A percentile compares a stretch with the other conserved stretches of the same genome.
These are phyloP conservation scores for Trifolium subterraneum DNA, from an alignment of 306 rosid species.

Conservation along the genomic window DNA sequence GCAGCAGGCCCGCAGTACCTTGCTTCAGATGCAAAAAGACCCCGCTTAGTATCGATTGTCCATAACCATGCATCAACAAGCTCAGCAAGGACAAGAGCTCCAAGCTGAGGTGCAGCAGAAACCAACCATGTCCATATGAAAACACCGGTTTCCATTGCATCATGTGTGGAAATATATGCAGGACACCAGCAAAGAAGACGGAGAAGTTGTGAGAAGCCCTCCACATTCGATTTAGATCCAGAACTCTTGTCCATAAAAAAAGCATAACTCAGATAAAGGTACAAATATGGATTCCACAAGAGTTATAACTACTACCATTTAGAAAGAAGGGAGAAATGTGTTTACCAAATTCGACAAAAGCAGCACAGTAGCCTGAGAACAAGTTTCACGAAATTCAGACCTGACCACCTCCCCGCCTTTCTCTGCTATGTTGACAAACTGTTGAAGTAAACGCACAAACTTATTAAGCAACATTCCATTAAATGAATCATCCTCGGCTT, in stretches of 20 bases:
- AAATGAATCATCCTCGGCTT: conserved; percentile 80
- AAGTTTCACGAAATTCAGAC: conserved; percentile 87
- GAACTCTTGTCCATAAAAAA: conserved; percentile 71
- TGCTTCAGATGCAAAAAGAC: conserved; percentile 83
- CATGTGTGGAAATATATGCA: conserved; percentile 87
- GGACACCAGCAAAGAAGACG: conserved; percentile 99
- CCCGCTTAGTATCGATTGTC: conserved; percentile 96
- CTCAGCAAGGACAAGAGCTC: conserved; percentile 93
- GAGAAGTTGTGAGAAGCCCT: conserved; percentile 97
- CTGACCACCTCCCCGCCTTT: conserved; percentile 90
- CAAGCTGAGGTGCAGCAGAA: conserved; percentile 98
- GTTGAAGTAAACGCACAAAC: conserved; percentile 90
- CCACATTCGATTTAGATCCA: conserved; percentile 78
- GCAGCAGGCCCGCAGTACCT: conserved; percentile 91
- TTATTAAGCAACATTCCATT: conserved; percentile 84
- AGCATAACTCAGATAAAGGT: conserved; percentile 44
- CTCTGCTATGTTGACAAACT: conserved; percentile 87
- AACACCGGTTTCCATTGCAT: conserved; percentile 97
- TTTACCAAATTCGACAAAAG: conserved; percentile 92
- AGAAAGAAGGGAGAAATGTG: conserved; percentile 31
- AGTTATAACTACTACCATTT: conserved; percentile 30
- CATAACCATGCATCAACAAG: conserved; percentile 99
- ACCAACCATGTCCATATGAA: conserved; percentile 99
- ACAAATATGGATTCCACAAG: conserved; percentile 24
- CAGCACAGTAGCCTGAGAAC: conserved; percentile 98